These are phyloP conservation scores for Aquanectria penicillioides DNA, from an alignment of 2,329 filamentous ascomycete genomes.

Conservation along the genomic window DNA sequence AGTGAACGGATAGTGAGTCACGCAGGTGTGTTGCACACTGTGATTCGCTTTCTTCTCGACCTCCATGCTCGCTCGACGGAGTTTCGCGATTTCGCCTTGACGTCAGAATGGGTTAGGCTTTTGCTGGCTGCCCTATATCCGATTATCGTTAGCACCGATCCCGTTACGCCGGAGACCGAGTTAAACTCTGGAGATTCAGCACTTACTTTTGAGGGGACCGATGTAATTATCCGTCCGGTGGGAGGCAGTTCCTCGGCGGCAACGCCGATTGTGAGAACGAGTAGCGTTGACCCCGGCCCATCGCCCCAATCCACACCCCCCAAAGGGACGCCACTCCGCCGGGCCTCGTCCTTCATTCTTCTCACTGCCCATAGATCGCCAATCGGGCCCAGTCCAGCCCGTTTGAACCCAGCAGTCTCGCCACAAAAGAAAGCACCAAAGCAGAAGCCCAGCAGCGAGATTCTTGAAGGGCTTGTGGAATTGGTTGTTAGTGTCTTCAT, in stretches of 20 bases:
- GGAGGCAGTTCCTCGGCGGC: slow-evolving; percentile 63
- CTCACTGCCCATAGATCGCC: slow-evolving; percentile 76
- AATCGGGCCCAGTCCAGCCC: slow-evolving; percentile 66
- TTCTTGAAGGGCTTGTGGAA: slow-evolving; percentile 81
- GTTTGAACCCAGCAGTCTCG: slow-evolving; percentile 59
- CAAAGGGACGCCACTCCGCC: slow-evolving; percentile 72
- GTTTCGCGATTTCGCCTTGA: slow-evolving; percentile 85
- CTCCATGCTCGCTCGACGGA: slow-evolving; percentile 78
- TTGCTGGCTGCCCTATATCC: slow-evolving; percentile 86
- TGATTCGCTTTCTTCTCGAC: slow-evolving; percentile 82
- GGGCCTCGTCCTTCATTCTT: slow-evolving; percentile 91
- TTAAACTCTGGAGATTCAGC: slow-evolving; percentile 84
- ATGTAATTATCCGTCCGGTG: slow-evolving; percentile 83
- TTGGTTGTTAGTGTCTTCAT: slow-evolving; percentile 83
- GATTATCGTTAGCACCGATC: slow-evolving; percentile 85
- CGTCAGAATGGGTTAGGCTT: slow-evolving; percentile 83
- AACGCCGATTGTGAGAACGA: slow-evolving; percentile 79
- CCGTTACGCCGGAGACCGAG: slow-evolving; percentile 84
- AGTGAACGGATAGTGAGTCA: slow-evolving; percentile 61
- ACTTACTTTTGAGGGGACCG: slow-evolving; percentile 85
- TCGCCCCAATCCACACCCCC: slow-evolving; percentile 58
- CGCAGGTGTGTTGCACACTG: slow-evolving; percentile 75
- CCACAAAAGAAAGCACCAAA: slow-evolving; percentile 57
- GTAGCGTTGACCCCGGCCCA: slow-evolving; percentile 62
- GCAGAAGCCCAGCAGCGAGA: slow-evolving; percentile 69